A percentile compares a stretch with the other conserved stretches of the same genome.
phyloP scores from a whole-genome alignment of 2,329 filamentous ascomycete species.

The Pleomassaria siparia region DNA sequence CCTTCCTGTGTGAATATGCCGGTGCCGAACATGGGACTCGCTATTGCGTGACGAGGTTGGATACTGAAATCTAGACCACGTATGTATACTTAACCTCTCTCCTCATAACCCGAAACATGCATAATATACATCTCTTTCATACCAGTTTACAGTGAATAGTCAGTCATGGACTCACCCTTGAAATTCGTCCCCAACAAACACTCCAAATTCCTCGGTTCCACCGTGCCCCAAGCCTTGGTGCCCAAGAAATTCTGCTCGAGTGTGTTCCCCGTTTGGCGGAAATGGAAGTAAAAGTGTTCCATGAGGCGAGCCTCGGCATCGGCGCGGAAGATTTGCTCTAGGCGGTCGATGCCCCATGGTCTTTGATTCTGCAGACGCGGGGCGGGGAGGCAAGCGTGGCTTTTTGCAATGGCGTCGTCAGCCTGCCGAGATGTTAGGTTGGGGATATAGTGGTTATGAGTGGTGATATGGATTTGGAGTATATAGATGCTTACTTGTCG shows the following conservation, averaged over 20 bases:
- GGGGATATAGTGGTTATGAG: too few relatives aligned
- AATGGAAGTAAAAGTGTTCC: constrained; percentile 37
- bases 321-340: constrained; percentile 25
- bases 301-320: constrained; percentile 23
- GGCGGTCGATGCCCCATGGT: constrained; percentile 21
- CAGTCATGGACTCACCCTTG: constrained; percentile 18
- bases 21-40: constrained; percentile 43
- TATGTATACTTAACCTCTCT: background rate
- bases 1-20: constrained; percentile 48
- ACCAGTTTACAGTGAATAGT: too few relatives aligned
- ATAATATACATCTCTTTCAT: too few relatives aligned
- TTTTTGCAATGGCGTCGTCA: constrained; percentile 14
- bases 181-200: constrained; percentile 22
- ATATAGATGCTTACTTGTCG: background rate
- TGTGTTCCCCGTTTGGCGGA: constrained; percentile 35
- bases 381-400: constrained; percentile 18
- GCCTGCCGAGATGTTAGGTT: constrained; percentile 1
- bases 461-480: too few relatives aligned
- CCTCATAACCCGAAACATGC: background rate
- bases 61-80: constrained; percentile 40
- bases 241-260: constrained; percentile 24
- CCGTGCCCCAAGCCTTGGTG: constrained; percentile 19
- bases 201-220: constrained; percentile 28
- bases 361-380: constrained; percentile 22
- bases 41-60: constrained; percentile 33